Evolutionary conservation across 345 rosid species (phyloP), one percentile per base, ranked within the genome.

Genomic region (Moringa oleifera): DNA sequence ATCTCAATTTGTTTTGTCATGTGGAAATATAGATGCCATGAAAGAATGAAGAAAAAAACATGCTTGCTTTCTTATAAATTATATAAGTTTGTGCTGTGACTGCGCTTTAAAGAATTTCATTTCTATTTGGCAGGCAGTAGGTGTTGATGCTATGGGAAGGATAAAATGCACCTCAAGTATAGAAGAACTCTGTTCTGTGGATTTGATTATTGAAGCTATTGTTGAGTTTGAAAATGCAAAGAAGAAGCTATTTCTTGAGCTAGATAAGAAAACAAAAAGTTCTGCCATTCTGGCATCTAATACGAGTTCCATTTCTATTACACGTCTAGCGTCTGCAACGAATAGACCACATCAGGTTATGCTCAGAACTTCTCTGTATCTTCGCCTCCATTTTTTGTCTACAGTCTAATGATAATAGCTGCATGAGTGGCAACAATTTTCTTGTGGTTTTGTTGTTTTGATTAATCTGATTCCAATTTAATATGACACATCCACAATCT

Each of bases 231-330:
- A 93, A 75, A 90, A 77, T 31, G 78, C 75, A 36, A 90, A 93
- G 86, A 88, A 79, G 72, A 83, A 71, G 64, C 70, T 90, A 73
- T 90, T 90, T 63, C 23, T 63, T 33, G 80, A 84, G 28, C 58
- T 93, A 5, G 94, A 88, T 71, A 79, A 68, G 77, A 71, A 84
- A 25, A 70, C 79, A 6, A 93, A 89, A 72, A 62, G 74, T 53
- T 79, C 89, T 62, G 80, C 91, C 15, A 80, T 93, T 55, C 77
- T 93, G 76, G 97, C 97, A 6, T 89, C 97, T 13, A 93, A 93
- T 59, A 93, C 97, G 45, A 93, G 97, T 70, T 88, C 97, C 62
- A 86, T 93, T 68, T 88, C 96, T 66, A 88, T 93, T 36, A 88
- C 97, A 68, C 91, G 94, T 62, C 74, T 93, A 49, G 96, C 96